Evolutionary conservation across 2,329 filamentous ascomycete genomes (phyloP), one percentile per base, ranked within the genome.

Genomic region (Diaporthe citrichinensis): DNA sequence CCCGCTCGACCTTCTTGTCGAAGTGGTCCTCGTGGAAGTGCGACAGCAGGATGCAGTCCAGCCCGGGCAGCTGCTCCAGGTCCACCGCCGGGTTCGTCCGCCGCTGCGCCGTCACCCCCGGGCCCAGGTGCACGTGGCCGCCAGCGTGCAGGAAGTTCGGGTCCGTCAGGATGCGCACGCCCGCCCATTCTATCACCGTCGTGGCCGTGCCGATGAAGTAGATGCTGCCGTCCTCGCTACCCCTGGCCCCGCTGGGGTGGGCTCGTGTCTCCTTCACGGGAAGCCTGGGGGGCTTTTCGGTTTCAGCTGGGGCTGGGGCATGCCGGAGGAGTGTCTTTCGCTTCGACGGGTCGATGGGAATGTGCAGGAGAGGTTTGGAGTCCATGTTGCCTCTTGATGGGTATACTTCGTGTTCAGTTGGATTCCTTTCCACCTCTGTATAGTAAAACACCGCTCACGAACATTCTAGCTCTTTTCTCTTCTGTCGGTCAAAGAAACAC

Each of bases 131-230:
- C 12, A 93, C 91, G 78, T 93, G 90, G 79, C 93, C 91, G 44
- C 91, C 91, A 1, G 88, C 88, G 78, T 92, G 92, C 0, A 94
- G 86, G 82, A 94, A 93, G 81, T 93, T 92, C 12, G 91, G 90
- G 80, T 90, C 89, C 0, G 90, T 91, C 67, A 91, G 85, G 76
- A 91, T 85, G 41, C 88, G 86, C 62, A 89, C 81, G 58, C 86
- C 87, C 76, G 85, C 81, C 87, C 88, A 91, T 80, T 90, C 86
- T 15, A 91, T 81, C 53, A 91, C 84, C 0, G 88, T 90, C 3
- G 90, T 91, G 7, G 90, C 89, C 6, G 87, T 91, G 25, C 89
- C 89, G 57, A 91, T 86, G 79, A 91, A 91, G 81, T 86, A 88
- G 58, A 90, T 78, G 72, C 85, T 87, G 4, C 85, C 87, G 76